Evolutionary conservation across 345 rosid species (phyloP), one percentile per base, ranked within the genome.

Genomic region (Pseudoturritis turrita): DNA sequence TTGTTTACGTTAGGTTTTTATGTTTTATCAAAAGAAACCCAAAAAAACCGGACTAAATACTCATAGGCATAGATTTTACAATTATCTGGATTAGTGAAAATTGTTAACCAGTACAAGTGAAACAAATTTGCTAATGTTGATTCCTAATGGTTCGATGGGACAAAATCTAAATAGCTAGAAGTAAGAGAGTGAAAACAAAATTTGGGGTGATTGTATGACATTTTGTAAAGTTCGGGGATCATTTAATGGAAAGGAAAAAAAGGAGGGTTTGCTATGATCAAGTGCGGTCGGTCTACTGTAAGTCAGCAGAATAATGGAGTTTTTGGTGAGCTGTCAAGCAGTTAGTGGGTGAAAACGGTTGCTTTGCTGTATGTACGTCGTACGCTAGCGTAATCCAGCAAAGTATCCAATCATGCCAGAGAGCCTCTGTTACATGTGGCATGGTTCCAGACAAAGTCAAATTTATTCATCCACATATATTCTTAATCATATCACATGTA

Each of bases 311-410:
- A 13, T 45, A 56, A 64, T 46, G 22, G 54, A 21, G 57, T 56
- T 45, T 76, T 0, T 45, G 72, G 63, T 70, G 72, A 76, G 76
- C 62, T 76, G 80, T 76, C 80, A 70, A 70, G 14, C 43, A 70
- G 25, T 31, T 11, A 76, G 75, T 76, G 80, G 80, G 41, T 69
- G 41, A 19, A 55, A 40, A 40, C 49, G 36, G 67, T 49, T 64
- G 72, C 76, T 70, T 76, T 18, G 75, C 79, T 70, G 79, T 75
- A 46, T 62, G 4, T 19, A 63, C 15, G 68, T 69, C 45, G 79
- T 62, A 62, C 59, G 13, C 57, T 61, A 75, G 49, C 58, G 59
- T 31, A 62, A 70, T 70, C 80, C 76, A 76, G 67, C 76, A 65
- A 62, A 70, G 59, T 76, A 45, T 68, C 65, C 50, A 68, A 28